Percentiles rank a stretch among this genome's conserved stretches.
Conservation (phyloP, 2,329 filamentous ascomycete genomes). For the Fusarium nematophilum region DNA sequence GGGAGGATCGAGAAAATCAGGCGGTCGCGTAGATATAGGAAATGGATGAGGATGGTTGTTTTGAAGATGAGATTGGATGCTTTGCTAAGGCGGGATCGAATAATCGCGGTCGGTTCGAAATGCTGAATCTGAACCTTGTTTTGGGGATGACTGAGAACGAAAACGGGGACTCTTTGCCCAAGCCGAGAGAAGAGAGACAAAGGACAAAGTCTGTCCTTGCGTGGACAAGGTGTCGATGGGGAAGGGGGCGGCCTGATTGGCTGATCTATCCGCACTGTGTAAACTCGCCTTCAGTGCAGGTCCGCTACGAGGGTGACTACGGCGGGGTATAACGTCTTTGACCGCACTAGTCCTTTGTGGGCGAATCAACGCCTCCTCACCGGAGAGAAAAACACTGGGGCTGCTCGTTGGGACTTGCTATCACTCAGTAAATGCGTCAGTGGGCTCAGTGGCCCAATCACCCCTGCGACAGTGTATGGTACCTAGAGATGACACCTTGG, state of each 20-base stretch:
- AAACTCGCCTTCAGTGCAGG: slow-evolving; percentile 13
- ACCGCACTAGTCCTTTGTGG: slow-evolving; percentile 8
- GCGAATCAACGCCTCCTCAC: slow-evolving; percentile 11
- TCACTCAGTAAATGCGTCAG: slow-evolving; percentile 7
- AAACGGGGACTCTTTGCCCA: slow-evolving; percentile 27
- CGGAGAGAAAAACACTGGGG: neutral
- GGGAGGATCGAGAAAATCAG: slow-evolving; percentile 19
- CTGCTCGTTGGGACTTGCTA: no score
- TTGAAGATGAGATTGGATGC: slow-evolving; percentile 32
- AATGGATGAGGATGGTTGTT: slow-evolving; percentile 27
- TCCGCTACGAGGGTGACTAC: slow-evolving; percentile 18
- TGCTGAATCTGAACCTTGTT: slow-evolving; percentile 41
- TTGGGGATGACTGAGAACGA: slow-evolving; percentile 32
- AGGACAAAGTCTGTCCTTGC: slow-evolving; percentile 32
- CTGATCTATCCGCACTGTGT: slow-evolving; percentile 29
- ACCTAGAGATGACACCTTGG: slow-evolving; percentile 36
- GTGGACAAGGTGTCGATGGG: neutral
- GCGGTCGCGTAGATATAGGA: slow-evolving; percentile 26
- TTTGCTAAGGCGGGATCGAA: slow-evolving; percentile 21
- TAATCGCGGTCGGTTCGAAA: slow-evolving; percentile 22
- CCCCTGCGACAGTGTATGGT: slow-evolving; percentile 22
- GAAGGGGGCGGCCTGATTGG: slow-evolving; percentile 38
- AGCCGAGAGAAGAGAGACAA: slow-evolving; percentile 27
- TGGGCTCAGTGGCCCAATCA: slow-evolving; percentile 12
- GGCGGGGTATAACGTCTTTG: slow-evolving; percentile 17